A percentile compares a stretch with the other conserved stretches of the same genome.
Evolutionary conservation across 148 eudicot species (phyloP).

Genomic region (Silene conica): DNA sequence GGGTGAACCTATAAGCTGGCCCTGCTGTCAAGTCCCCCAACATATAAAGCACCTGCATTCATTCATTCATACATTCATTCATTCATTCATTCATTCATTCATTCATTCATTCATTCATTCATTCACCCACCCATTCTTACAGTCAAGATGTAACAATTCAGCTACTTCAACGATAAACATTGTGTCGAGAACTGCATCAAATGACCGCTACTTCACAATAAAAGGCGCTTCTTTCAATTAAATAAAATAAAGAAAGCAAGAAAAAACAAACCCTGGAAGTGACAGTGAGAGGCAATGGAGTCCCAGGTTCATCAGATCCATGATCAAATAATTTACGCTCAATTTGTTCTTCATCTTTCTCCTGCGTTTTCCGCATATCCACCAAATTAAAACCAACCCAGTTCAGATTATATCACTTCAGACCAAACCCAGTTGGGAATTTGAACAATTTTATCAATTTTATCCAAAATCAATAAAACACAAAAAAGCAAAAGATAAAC

Average conservation of each 20-base stretch:
- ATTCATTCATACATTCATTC: no score
- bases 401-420: neutral
- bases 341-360: slow-evolving; percentile 47
- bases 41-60: slow-evolving; percentile 80
- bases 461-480: neutral
- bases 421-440: slow-evolving; percentile 2
- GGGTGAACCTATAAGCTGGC: slow-evolving; percentile 67
- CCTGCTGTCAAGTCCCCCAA: slow-evolving; percentile 89
- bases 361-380: slow-evolving; percentile 44
- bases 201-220: no score
- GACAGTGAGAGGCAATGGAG: slow-evolving; percentile 81
- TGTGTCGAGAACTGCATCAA: no score
- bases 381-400: slow-evolving; percentile 12
- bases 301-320: slow-evolving; percentile 61
- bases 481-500: slow-evolving; percentile 4
- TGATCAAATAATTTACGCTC: slow-evolving; percentile 38
- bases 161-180: neutral
- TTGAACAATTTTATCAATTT: neutral
- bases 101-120: slow-evolving; percentile 17
- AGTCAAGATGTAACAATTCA: neutral
- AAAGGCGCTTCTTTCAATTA: no score
- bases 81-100: slow-evolving; percentile 3
- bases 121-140: neutral
- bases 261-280: slow-evolving; percentile 69
- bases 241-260: neutral